These are phyloP conservation scores for Solanum arcanum DNA, from an alignment of 257 asterid genomes.

Conservation along the genomic window DNA sequence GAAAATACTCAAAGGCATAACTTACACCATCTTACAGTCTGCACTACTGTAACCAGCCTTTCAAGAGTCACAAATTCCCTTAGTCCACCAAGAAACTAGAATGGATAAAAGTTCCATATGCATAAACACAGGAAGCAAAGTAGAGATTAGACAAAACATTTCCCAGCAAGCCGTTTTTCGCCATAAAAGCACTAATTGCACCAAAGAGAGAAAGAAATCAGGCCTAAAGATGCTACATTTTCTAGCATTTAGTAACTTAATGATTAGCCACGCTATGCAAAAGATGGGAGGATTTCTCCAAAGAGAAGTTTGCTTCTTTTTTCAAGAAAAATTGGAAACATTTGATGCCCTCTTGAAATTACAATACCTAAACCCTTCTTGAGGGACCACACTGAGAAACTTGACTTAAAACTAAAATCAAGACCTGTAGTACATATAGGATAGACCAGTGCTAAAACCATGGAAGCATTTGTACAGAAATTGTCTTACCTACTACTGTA, in stretches of 20 bases:
- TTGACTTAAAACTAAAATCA: not conserved
- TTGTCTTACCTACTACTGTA: constrained; percentile 59
- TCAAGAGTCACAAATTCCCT: not conserved
- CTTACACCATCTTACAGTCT: not conserved
- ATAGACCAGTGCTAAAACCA: not conserved
- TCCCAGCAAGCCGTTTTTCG: not conserved
- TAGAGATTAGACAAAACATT: not conserved
- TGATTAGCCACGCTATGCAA: not conserved
- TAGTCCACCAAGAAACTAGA: not conserved
- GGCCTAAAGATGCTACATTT: not conserved
- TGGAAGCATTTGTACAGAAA: not conserved
- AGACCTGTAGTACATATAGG: not conserved
- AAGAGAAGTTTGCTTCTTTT: not conserved
- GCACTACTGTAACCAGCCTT: not conserved
- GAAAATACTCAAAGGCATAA: not conserved
- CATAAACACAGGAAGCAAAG: not conserved
- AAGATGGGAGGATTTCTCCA: not conserved
- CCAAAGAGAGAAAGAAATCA: not conserved
- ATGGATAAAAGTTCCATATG: not conserved
- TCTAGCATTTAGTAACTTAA: not conserved
- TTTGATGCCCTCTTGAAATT: not conserved
- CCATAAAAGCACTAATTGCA: not conserved
- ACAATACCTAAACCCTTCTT: not conserved
- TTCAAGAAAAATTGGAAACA: not conserved
- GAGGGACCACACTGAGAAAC: not conserved